These are phyloP conservation scores for Mucor saturninus DNA, from an alignment of 371 early-diverging fungal genomes.

Conservation along the genomic window DNA sequence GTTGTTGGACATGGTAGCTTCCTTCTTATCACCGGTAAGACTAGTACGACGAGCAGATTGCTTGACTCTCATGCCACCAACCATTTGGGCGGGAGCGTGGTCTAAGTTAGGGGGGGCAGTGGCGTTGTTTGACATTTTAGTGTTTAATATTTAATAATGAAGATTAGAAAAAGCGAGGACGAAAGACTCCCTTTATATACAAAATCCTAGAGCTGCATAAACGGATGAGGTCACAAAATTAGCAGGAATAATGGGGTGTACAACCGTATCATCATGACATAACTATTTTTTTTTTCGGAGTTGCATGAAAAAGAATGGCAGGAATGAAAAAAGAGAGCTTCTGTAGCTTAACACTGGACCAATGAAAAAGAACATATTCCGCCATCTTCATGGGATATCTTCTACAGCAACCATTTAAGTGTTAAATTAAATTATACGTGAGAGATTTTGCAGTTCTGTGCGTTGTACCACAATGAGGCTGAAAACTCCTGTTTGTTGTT, in stretches of 20 bases:
- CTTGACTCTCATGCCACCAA: constrained; percentile 34
- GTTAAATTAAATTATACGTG: too few species aligned
- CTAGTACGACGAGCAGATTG: constrained; percentile 23
- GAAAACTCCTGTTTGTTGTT: too few species aligned
- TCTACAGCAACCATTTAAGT: too few species aligned
- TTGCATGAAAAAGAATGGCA: neutral
- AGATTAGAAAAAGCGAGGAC: neutral
- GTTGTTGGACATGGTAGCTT: neutral
- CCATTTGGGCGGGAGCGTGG: constrained; percentile 21
- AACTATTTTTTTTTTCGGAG: constrained; percentile 2
- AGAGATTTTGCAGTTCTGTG: too few species aligned
- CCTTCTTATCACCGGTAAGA: constrained; percentile 17
- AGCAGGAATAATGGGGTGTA: neutral
- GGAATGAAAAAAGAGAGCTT: neutral
- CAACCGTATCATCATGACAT: constrained; percentile 4
- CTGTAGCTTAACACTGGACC: neutral
- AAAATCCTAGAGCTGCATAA: constrained; percentile 3
- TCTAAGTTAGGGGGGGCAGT: constrained; percentile 3
- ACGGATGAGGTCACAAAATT: constrained; percentile 3
- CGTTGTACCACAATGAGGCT: too few species aligned
- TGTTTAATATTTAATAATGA: constrained; percentile 9
- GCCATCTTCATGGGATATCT: too few species aligned
- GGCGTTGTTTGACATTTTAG: constrained; percentile 10
- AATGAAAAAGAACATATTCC: neutral
- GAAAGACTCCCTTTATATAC: neutral